Evolutionary conservation across 768 basidiomycete species (phyloP).

Genomic region (Astraeus odoratus): DNA sequence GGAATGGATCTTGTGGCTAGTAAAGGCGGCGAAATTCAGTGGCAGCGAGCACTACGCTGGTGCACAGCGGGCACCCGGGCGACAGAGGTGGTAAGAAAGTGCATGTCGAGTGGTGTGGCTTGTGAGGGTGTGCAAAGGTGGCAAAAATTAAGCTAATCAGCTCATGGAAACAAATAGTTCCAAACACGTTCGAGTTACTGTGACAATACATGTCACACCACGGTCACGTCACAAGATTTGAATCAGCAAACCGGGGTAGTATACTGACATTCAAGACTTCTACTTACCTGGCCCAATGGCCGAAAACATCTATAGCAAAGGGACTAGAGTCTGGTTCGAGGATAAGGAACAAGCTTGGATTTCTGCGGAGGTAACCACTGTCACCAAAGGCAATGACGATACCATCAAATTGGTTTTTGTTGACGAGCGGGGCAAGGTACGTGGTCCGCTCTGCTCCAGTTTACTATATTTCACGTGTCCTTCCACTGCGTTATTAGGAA

Average conservation of each 20-base stretch:
- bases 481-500: slow-evolving; percentile 44
- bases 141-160: too few species aligned
- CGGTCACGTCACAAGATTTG: not conserved
- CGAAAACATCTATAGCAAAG: slow-evolving; percentile 88
- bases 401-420: slow-evolving; percentile 76
- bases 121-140: too few species aligned
- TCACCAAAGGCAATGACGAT: slow-evolving; percentile 60
- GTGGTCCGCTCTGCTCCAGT: slow-evolving; percentile 12
- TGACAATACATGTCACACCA: slow-evolving; percentile 1
- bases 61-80: slow-evolving; percentile 41
- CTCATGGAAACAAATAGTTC: too few species aligned
- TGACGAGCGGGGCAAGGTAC: slow-evolving; percentile 90
- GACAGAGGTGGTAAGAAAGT: slow-evolving; percentile 32
- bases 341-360: slow-evolving; percentile 95
- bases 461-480: slow-evolving; percentile 6
- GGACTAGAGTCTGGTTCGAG: slow-evolving; percentile 87
- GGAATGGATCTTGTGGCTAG: slow-evolving; percentile 50
- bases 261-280: too few species aligned
- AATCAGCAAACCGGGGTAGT: not conserved
- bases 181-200: too few species aligned
- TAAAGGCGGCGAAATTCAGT: slow-evolving; percentile 24
- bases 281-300: slow-evolving; percentile 54
- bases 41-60: slow-evolving; percentile 22
- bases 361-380: slow-evolving; percentile 73
- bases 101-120: too few species aligned